phyloP scores from a whole-genome alignment of 257 asterid species.

The Paraleonurus japonicus region DNA sequence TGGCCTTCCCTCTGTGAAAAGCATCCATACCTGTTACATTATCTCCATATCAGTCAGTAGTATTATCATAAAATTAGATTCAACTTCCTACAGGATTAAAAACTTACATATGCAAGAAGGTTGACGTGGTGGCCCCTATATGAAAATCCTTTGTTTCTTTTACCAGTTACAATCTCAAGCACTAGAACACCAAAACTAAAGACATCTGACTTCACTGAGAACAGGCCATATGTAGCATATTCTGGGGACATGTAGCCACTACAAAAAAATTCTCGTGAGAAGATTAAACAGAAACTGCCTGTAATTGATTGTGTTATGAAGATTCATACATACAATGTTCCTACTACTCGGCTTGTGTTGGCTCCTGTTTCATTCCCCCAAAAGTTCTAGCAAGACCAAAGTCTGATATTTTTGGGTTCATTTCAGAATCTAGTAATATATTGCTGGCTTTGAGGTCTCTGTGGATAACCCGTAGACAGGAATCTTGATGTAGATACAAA shows the following conservation, averaged over 20 bases:
- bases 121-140: not conserved
- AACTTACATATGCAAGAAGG: slow-evolving; percentile 8
- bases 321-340: not conserved
- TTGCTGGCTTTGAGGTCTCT: not conserved
- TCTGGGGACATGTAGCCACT: slow-evolving; percentile 6
- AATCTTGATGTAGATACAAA: slow-evolving; percentile 13
- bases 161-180: not conserved
- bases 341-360: not conserved
- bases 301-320: not conserved
- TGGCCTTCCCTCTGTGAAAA: slow-evolving; percentile 5
- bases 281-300: not conserved
- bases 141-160: not conserved
- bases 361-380: not conserved
- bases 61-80: too few species aligned
- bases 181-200: not conserved
- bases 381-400: not conserved
- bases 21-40: slow-evolving; percentile 1
- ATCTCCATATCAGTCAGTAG: not conserved
- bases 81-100: too few species aligned
- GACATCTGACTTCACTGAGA: not conserved
- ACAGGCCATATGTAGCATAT: not conserved
- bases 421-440: not conserved
- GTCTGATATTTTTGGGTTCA: slow-evolving; percentile 10
- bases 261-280: not conserved
- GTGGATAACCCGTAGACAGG: not conserved